Base-by-base conservation (phyloP, 129 eudicot species). In the Flaveria ramosissima region DNA sequence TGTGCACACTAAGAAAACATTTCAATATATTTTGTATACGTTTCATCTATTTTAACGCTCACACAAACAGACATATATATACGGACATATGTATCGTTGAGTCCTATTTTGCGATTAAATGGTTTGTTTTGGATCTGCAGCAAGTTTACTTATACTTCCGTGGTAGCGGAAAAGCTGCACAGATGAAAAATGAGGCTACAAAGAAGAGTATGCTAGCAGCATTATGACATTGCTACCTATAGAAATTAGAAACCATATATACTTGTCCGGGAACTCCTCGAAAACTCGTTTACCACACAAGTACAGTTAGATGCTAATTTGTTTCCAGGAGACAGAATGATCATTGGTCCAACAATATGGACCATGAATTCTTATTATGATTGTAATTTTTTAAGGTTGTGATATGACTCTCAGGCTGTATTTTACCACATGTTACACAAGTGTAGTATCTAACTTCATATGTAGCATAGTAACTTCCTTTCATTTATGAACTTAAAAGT, bases 111-210 rank as follows among this genome's bases (percentile, higher is more conserved):
- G 3, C 7, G 0, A 16, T 27, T 7, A 17, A 41, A 59, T 61
- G 45, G 52, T 70, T 43, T 70, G 64, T 56, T 47, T 57, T 78
- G 53, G 27, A 74, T 55, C 2, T 80, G 84, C 71, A 80, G 84
- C 80, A 80, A 74, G 80, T 80, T 45, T 80, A 80, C 69, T 42
- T 80, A 83, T 89, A 90, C 81, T 92, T 92, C 80, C 84, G 98
- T 45, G 98, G 98, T 32, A 92, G 96, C 73, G 98, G 96, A 23
- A 92, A 89, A 82, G 90, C 90, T 43, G 89, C 88, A 72, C 85
- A 88, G 79, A 84, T 92, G 98, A 90, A 77, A 90, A 82, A 82
- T 14, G 88, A 92, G 43, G 98, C 98, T 72, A 88, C 93, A 60
- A 92, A 80, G 85, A 78, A 80, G 39, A 80, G 91, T 20, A 78